A percentile compares a stretch with the other conserved stretches of the same genome.
These are phyloP conservation scores for Pythium vanterpoolii DNA, from an alignment of 352 stramenopile species.

Conservation along the genomic window DNA sequence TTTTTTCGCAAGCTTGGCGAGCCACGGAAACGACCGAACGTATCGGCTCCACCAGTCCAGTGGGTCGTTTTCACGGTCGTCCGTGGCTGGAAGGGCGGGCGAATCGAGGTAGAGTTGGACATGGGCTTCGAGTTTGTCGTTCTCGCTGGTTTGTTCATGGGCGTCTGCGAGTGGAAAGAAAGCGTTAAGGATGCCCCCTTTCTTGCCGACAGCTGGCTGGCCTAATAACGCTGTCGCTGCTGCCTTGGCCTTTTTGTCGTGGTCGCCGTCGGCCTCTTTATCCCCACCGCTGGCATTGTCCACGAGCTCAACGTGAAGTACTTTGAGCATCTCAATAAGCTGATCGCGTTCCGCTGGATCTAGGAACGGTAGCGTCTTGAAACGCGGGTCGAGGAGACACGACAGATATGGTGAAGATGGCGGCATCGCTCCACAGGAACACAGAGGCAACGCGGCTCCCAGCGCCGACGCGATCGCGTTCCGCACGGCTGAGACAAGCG, in stretches of 20 bases:
- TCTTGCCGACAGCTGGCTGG: conserved; percentile 25
- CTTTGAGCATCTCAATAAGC: conserved; percentile 48
- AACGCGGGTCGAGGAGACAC: conserved; percentile 67
- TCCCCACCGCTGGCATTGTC: conserved; percentile 29
- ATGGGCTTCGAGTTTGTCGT: conserved; percentile 59
- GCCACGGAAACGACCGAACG: conserved; percentile 56
- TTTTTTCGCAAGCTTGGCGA: conserved; percentile 69
- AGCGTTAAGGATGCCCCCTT: conserved; percentile 41
- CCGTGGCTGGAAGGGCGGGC: conserved; percentile 52
- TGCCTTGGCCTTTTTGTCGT: conserved; percentile 27
- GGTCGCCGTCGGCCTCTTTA: conserved; percentile 32
- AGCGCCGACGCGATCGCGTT: conserved; percentile 53
- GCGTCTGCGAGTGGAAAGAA: conserved; percentile 64
- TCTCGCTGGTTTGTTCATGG: conserved; percentile 30
- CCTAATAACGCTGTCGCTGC: conserved; percentile 13
- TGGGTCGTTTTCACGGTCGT: conserved; percentile 73
- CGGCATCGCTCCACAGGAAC: conserved; percentile 35
- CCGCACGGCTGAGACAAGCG: conserved; percentile 56
- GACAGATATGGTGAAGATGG: conserved; percentile 56
- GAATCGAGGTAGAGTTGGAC: conserved; percentile 75
- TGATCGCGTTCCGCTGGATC: conserved; percentile 45
- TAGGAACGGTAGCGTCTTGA: conserved; percentile 72
- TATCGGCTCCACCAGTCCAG: conserved; percentile 83
- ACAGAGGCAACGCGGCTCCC: conserved; percentile 39
- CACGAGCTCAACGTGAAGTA: conserved; percentile 44